Percentiles rank a stretch among this genome's conserved stretches.
Evolutionary conservation across 306 rosid genomes (phyloP).

Genomic region (Ammopiptanthus mongolicus): DNA sequence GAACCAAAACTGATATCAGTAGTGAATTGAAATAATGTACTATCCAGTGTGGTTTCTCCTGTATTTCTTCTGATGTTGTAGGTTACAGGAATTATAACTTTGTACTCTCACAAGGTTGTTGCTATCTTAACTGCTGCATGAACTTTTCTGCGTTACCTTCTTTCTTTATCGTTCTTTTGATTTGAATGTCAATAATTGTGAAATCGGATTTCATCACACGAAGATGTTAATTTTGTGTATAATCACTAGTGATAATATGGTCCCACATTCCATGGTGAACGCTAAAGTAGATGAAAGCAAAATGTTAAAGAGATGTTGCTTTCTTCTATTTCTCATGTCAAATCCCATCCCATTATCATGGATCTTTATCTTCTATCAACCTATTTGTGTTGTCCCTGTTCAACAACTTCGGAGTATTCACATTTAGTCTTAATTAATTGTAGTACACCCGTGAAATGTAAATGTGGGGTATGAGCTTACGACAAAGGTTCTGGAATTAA

Average conservation of each 20-base stretch:
- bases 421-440: neutral
- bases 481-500: too few relatives aligned
- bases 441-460: neutral
- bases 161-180: conserved; percentile 21
- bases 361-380: conserved; percentile 3
- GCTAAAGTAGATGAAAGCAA: conserved; percentile 14
- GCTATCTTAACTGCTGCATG: conserved; percentile 38
- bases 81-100: conserved; percentile 52
- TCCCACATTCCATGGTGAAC: conserved; percentile 52
- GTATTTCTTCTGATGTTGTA: conserved; percentile 53
- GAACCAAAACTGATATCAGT: conserved; percentile 49
- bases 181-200: conserved; percentile 37
- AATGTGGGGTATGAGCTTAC: neutral
- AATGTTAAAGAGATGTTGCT: conserved; percentile 16
- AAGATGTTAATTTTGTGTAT: conserved; percentile 21
- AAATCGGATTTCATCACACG: conserved; percentile 28
- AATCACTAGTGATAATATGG: conserved; percentile 40
- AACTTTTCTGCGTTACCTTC: conserved; percentile 40
- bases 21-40: conserved; percentile 62
- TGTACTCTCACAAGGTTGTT: conserved; percentile 54
- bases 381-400: neutral
- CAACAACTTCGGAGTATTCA: neutral
- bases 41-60: conserved; percentile 56
- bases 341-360: neutral
- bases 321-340: conserved; percentile 30